A percentile compares a stretch with the other conserved stretches of the same genome.
phyloP scores from a whole-genome alignment of 148 eudicot genomes.

The Spergularia marina region DNA sequence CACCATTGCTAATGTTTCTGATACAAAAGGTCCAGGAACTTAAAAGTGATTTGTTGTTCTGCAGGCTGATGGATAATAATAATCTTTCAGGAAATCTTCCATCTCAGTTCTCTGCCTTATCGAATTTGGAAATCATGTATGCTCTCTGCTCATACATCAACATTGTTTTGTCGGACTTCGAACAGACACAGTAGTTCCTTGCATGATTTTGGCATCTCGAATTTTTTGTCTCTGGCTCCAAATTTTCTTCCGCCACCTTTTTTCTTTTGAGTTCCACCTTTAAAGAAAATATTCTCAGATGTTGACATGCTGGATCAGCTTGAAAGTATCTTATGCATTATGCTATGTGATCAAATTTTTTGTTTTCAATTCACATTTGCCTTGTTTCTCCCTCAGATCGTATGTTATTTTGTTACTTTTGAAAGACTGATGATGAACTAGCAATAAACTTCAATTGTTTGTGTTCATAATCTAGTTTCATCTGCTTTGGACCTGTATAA shows the following conservation, averaged over 20 bases:
- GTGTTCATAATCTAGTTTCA: not conserved
- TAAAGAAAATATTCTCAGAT: too few relatives aligned
- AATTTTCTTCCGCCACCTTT: too few relatives aligned
- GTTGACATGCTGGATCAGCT: not conserved
- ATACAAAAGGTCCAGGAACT: not conserved
- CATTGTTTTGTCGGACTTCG: not conserved
- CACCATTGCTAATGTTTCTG: not conserved
- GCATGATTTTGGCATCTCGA: too few relatives aligned
- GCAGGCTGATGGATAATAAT: constrained; percentile 87
- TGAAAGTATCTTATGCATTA: not conserved
- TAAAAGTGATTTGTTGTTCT: constrained; percentile 16
- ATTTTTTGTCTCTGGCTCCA: too few relatives aligned
- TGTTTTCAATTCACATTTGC: not conserved
- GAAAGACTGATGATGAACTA: not conserved
- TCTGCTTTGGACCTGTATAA: not conserved
- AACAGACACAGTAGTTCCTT: not conserved
- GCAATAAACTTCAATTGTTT: not conserved
- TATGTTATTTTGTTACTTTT: not conserved
- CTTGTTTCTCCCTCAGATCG: not conserved
- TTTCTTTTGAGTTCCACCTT: too few relatives aligned
- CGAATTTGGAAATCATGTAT: constrained; percentile 61
- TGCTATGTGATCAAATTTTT: not conserved
- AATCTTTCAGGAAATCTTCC: constrained; percentile 77
- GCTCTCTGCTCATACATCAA: constrained; percentile 23
- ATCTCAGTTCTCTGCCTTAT: constrained; percentile 45